Evolutionary conservation across 257 asterid species (phyloP).

Genomic region (Apocynum venetum): DNA sequence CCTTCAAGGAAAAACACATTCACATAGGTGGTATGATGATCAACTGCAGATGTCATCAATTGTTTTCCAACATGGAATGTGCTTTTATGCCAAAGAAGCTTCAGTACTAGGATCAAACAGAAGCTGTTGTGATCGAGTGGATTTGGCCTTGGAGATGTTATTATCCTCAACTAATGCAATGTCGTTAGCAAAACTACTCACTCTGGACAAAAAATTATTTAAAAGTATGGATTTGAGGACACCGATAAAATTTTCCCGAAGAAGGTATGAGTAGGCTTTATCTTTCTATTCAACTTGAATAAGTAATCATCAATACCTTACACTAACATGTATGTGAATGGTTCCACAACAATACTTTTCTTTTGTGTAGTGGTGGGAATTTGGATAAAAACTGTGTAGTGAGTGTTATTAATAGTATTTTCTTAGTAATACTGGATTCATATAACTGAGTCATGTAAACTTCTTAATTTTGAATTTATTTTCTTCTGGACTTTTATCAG

Average conservation of each 20-base stretch:
- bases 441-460: not conserved
- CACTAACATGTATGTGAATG: not conserved
- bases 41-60: slow-evolving; percentile 71
- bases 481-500: slow-evolving; percentile 5
- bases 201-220: slow-evolving; percentile 27
- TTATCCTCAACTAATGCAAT: slow-evolving; percentile 52
- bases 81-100: slow-evolving; percentile 62
- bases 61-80: slow-evolving; percentile 74
- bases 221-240: slow-evolving; percentile 21
- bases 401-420: not conserved
- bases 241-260: slow-evolving; percentile 25
- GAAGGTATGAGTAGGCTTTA: slow-evolving; percentile 67
- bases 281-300: not conserved
- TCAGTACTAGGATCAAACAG: slow-evolving; percentile 38
- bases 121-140: slow-evolving; percentile 37
- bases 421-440: not conserved
- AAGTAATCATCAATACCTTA: no score
- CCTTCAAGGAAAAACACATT: slow-evolving; percentile 37
- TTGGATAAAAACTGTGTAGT: not conserved
- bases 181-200: slow-evolving; percentile 74
- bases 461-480: no score
- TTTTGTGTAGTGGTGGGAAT: not conserved
- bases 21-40: slow-evolving; percentile 54
- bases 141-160: slow-evolving; percentile 77
- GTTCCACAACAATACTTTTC: not conserved